phyloP scores from a whole-genome alignment of 805 yeast genomes.

The Ogataea populi-albae region DNA sequence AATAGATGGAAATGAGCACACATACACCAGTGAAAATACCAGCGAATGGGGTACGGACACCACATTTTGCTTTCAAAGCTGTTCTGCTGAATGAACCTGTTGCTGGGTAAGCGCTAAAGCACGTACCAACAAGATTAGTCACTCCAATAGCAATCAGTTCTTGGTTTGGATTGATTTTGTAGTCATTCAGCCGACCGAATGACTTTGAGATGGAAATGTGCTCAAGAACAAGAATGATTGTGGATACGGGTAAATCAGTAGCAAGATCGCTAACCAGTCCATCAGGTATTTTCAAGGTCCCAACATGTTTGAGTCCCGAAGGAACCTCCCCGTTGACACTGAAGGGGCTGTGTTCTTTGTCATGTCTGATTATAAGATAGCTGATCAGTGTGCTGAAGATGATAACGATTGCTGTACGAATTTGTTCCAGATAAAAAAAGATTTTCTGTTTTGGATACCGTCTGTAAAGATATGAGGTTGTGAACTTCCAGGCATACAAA shows the following conservation, averaged over 20 bases:
- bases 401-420: conserved; percentile 80
- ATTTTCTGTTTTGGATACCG: conserved; percentile 57
- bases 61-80: conserved; percentile 91
- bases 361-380: conserved; percentile 63
- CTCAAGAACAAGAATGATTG: conserved; percentile 78
- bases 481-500: conserved; percentile 69
- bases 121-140: conserved; percentile 85
- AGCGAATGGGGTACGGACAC: conserved; percentile 91
- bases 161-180: conserved; percentile 88
- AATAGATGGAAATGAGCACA: conserved; percentile 82
- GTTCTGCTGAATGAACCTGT: conserved; percentile 96
- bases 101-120: conserved; percentile 91
- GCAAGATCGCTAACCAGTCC: conserved; percentile 62
- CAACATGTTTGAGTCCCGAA: conserved; percentile 74
- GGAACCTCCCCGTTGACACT: conserved; percentile 76
- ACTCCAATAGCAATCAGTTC: conserved; percentile 93
- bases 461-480: conserved; percentile 57
- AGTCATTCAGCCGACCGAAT: conserved; percentile 88
- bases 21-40: conserved; percentile 89
- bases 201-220: conserved; percentile 94
- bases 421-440: conserved; percentile 69
- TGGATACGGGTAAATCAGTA: conserved; percentile 80
- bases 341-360: conserved; percentile 42
- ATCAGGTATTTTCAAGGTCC: conserved; percentile 62
- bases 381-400: conserved; percentile 80